Conservation (phyloP, 2,329 filamentous ascomycete species). For the Trichoderma koningiopsis region DNA sequence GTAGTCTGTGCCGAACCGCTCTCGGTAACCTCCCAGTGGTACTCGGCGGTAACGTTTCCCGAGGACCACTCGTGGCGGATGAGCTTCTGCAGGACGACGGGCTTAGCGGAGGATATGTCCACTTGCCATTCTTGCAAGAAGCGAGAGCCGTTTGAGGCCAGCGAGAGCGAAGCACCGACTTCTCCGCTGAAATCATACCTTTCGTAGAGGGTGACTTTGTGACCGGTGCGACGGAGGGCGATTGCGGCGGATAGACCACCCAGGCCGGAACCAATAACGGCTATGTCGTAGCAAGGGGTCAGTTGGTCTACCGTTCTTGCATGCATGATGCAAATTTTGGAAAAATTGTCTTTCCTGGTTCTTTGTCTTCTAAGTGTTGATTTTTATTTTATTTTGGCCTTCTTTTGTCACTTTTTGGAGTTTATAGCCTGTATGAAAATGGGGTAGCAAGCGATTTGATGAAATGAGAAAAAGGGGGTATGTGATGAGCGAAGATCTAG, state of each 20-base stretch:
- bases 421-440: neutral
- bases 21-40: slow-evolving; percentile 61
- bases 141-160: slow-evolving; percentile 64
- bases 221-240: slow-evolving; percentile 45
- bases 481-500: neutral
- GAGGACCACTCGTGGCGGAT: slow-evolving; percentile 67
- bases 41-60: slow-evolving; percentile 60
- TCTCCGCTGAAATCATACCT: slow-evolving; percentile 64
- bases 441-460: neutral
- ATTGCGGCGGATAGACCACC: slow-evolving; percentile 45
- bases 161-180: slow-evolving; percentile 63
- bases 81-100: slow-evolving; percentile 60
- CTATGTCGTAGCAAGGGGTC: slow-evolving; percentile 37
- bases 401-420: neutral
- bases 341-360: no score
- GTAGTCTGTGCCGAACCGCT: slow-evolving; percentile 61
- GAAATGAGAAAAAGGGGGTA: neutral
- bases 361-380: neutral
- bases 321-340: neutral
- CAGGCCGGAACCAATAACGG: slow-evolving; percentile 44
- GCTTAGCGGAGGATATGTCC: slow-evolving; percentile 59
- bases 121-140: slow-evolving; percentile 66
- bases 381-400: neutral
- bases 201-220: slow-evolving; percentile 60
- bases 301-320: neutral